phyloP scores from a whole-genome alignment of 192 early-diverging fungal species.

The Lobosporangium transversale region DNA sequence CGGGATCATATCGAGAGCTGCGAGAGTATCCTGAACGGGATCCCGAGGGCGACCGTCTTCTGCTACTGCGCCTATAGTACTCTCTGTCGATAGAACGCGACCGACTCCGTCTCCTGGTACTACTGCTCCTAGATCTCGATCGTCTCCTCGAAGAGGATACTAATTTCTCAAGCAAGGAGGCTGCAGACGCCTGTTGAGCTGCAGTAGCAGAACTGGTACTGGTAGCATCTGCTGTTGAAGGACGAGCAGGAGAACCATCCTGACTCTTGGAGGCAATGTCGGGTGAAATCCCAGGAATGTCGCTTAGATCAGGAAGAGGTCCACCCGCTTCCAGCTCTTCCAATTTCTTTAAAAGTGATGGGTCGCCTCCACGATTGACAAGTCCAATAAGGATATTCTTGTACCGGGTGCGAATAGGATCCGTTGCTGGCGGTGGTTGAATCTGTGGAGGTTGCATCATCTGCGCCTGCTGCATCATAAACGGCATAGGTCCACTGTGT shows the following conservation, averaged over 20 bases:
- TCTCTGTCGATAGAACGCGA: conserved; percentile 34
- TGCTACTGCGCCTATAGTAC: conserved; percentile 25
- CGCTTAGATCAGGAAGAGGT: conserved; percentile 35
- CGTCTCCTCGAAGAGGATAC: conserved; percentile 32
- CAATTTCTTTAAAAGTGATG: conserved; percentile 35
- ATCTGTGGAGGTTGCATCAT: conserved; percentile 41
- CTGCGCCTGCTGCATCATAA: conserved; percentile 47
- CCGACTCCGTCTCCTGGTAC: conserved; percentile 32
- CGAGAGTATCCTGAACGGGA: conserved; percentile 40
- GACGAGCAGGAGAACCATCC: conserved; percentile 15
- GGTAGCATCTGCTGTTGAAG: not conserved
- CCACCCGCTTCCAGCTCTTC: conserved; percentile 45
- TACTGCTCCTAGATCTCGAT: conserved; percentile 35
- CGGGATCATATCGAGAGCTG: conserved; percentile 36
- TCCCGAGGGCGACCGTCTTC: conserved; percentile 23
- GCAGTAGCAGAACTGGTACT: no score
- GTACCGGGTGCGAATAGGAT: conserved; percentile 30
- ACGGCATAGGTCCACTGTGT: conserved; percentile 41
- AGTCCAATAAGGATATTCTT: conserved; percentile 46
- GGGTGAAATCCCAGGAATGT: conserved; percentile 27
- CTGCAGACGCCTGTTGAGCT: conserved; percentile 1
- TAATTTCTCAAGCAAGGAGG: conserved; percentile 30
- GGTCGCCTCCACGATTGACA: conserved; percentile 44
- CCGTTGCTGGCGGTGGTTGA: conserved; percentile 8
- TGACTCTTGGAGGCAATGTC: conserved; percentile 8